Evolutionary conservation across 2,329 filamentous ascomycete genomes (phyloP).

Genomic region (Penicillium aurantiogriseum): DNA sequence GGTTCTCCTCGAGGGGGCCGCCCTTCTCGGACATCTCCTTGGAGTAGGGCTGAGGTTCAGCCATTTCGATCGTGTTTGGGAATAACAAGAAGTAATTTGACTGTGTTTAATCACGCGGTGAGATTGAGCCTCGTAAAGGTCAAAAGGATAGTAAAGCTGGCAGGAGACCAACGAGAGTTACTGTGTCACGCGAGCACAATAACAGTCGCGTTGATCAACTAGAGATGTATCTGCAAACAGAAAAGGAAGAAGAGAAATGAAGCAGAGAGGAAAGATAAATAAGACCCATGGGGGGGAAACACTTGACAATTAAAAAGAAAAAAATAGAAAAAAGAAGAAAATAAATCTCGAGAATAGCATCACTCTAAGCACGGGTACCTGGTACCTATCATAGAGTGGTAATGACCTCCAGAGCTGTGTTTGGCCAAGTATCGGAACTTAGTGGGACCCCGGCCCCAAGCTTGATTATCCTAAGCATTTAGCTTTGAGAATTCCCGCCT

Average conservation of each 20-base stretch:
- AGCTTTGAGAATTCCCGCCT: not conserved
- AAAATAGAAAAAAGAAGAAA: not conserved
- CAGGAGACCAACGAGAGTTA: not conserved
- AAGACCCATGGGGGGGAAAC: not conserved
- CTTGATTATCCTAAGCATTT: conserved; percentile 5
- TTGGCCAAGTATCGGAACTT: not conserved
- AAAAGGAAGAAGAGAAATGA: not conserved
- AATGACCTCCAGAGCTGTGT: too few species aligned
- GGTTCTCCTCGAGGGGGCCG: conserved; percentile 9
- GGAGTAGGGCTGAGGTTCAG: conserved; percentile 12
- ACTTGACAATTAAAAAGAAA: not conserved
- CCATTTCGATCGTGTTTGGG: conserved; percentile 8
- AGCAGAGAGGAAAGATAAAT: not conserved
- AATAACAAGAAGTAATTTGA: not conserved
- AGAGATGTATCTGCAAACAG: not conserved
- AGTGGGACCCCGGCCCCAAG: not conserved
- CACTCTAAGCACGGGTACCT: too few species aligned
- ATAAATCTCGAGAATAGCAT: not conserved
- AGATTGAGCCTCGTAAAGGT: not conserved
- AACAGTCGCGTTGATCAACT: not conserved
- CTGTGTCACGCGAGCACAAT: conserved; percentile 9
- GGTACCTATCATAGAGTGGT: conserved; percentile 2
- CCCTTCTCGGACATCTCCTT: conserved; percentile 18
- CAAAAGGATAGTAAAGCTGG: not conserved
- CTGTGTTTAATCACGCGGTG: not conserved